Base-by-base conservation (phyloP, 1,284 basidiomycete genomes). In the Bjerkandera adusta region DNA sequence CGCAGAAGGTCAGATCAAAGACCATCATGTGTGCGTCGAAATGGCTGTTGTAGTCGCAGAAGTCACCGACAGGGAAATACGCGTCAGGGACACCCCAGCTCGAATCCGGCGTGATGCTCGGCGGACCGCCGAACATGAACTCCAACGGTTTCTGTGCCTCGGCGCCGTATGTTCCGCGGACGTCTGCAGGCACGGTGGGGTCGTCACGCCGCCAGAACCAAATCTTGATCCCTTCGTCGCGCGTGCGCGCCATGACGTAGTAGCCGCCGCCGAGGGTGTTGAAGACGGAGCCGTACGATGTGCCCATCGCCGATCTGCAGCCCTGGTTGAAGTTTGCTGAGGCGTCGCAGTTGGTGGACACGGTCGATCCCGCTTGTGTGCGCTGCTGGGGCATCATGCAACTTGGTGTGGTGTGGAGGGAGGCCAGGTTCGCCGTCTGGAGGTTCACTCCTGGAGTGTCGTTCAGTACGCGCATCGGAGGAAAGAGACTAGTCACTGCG, bases 151-250 rank as follows among this genome's bases (percentile, higher is more conserved):
- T 35, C 34, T 35, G n/a, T 10, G 29, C 29, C 26, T 12, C 15
- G n/a, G 8, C 8, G 32, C 36, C 15, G 20, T n/a, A n/a, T 66
- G 5, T 44, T 45, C 34, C 49, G 26, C 33, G 44, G 33, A 80
- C 63, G 44, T 69, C 71, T 3, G 34, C 8, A 4, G 79, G 79
- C 4, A 75, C 64, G 2, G 29, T 49, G 4, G 43, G 18, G 44
- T 69, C 68, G 53, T 67, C 51, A 33, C 77, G 66, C 13, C 68
- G 41, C 72, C 75, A 79, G 57, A 79, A 82, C 75, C 77, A 83
- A 22, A 78, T 64, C 22, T 60, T 62, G 45, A 81, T 66, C 12
- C 77, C 77, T 3, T 54, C 56, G 10, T 36, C 27, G 4, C 50
- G 48, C 15, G 65, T 64, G 35, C 69, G 71, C 51, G 62, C 56